Evolutionary conservation across 371 early-diverging fungal genomes (phyloP), one percentile per base, ranked within the genome.

Genomic region (Batkoa obscura): DNA sequence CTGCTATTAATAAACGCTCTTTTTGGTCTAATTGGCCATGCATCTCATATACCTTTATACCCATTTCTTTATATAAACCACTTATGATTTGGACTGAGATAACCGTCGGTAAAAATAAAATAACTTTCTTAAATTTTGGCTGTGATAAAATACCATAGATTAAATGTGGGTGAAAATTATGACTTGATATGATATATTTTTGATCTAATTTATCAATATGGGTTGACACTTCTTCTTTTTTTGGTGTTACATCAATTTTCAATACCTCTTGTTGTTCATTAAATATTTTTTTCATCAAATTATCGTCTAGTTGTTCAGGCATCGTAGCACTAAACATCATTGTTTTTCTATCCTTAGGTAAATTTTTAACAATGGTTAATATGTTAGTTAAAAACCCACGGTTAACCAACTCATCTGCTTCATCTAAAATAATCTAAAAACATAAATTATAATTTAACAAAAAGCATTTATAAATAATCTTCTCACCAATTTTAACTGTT

Each of bases 321-420:
- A 98, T 74, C 0, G 99, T 99, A 23, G 99, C 99, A 9, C 93
- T 92, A 74, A 94, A 98, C 69, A 99, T 79, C 62, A 95, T 78
- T 0, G 96, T 96, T 68, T 96, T 95, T 46, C 98, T 84, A 12
- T 86, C 67, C 36, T 69, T 67, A 15, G 97, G 90, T 8, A 95
- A 75, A 13, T 76, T 58, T 0, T 65, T 64, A 36, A 90, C 68
- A 63, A 99, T 96, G 42, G 73, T 65, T 58, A 86, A 76, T 43
- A 99, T 76, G 63, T 92, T 94, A 2, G 80, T 76, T 64, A 84
- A 84, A 83, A 99, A 99, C 30, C 98, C 98, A 89, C 92, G 87
- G 58, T 98, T 95, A 55, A 99, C 71, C 65, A 99, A 75, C 65
- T 89, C 81, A 69, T 99, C 99, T 10, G 98, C 97, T 72, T 99